A percentile compares a stretch with the other conserved stretches of the same genome.
phyloP scores from a whole-genome alignment of 805 yeast genomes.

The Candida qinlingensis region DNA sequence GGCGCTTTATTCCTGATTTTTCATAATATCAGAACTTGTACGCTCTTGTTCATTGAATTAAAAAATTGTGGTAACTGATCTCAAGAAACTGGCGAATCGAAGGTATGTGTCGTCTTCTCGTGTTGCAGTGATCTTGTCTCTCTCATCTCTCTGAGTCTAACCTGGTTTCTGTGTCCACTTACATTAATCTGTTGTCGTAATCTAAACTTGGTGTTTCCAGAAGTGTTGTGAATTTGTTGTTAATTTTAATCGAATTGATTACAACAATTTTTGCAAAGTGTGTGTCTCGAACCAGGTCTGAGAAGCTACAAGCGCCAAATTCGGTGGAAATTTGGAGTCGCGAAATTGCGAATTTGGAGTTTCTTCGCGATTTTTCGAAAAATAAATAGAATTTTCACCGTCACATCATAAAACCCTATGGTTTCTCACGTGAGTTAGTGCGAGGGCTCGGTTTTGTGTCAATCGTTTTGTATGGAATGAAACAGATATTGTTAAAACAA shows the following conservation, averaged over 20 bases:
- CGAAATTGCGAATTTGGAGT: not conserved
- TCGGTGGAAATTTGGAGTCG: not conserved
- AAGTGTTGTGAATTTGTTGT: conserved; percentile 2
- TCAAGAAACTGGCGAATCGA: no score
- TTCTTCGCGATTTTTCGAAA: not conserved
- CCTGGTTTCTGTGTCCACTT: conserved; percentile 11
- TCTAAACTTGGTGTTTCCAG: conserved; percentile 1
- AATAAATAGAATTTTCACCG: conserved; percentile 14
- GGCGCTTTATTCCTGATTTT: no score
- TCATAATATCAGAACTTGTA: no score
- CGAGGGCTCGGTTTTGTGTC: no score
- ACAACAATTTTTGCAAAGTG: conserved; percentile 3
- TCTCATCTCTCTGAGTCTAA: not conserved
- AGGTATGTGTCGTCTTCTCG: no score
- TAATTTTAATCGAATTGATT: conserved; percentile 3
- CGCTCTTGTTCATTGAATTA: no score
- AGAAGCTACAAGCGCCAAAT: not conserved
- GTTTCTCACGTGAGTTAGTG: conserved; percentile 4
- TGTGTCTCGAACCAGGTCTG: conserved; percentile 4
- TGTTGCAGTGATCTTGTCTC: not conserved
- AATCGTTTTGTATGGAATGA: no score
- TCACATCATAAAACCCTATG: conserved; percentile 12
- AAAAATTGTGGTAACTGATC: no score
- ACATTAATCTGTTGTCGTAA: conserved; percentile 19
- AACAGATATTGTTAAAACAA: no score